Percentiles rank a stretch among this genome's conserved stretches.
Evolutionary conservation across 2,329 filamentous ascomycete genomes (phyloP).

Genomic region (Venturia effusa): DNA sequence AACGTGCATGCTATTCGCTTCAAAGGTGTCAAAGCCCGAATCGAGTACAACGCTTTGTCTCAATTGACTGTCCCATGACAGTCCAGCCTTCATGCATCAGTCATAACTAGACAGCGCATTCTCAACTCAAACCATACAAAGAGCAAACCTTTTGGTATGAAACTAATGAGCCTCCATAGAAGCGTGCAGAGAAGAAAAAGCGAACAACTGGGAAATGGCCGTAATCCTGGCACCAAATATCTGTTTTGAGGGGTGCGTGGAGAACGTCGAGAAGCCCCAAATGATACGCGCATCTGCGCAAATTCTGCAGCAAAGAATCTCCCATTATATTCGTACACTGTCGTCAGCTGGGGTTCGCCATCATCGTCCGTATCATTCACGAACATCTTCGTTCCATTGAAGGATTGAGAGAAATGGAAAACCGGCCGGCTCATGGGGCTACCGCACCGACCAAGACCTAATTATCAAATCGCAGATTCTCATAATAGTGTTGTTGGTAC

Average conservation of each 20-base stretch:
- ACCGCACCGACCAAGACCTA: slow-evolving; percentile 26
- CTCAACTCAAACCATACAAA: background rate
- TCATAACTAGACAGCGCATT: background rate
- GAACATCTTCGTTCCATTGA: background rate
- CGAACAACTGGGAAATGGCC: background rate
- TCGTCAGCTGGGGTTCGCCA: background rate
- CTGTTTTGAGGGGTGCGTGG: background rate
- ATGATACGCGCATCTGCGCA: background rate
- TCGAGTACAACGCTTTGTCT: background rate
- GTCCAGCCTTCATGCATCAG: background rate
- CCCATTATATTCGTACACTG: background rate
- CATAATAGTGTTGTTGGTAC: slow-evolving; percentile 37
- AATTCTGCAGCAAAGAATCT: background rate
- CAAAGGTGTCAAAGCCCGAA: too few relatives aligned
- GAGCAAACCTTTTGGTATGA: background rate
- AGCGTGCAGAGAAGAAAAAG: background rate
- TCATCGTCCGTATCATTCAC: background rate
- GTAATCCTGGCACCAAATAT: background rate
- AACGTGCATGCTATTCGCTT: too few relatives aligned
- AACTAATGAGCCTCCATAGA: background rate
- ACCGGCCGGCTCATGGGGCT: background rate
- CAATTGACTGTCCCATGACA: background rate
- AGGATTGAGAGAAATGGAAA: background rate
- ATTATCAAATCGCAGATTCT: slow-evolving; percentile 39
- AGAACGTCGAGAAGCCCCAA: background rate